Base-by-base conservation (phyloP, 2,329 filamentous ascomycete species). In the Neonectria ditissima region DNA sequence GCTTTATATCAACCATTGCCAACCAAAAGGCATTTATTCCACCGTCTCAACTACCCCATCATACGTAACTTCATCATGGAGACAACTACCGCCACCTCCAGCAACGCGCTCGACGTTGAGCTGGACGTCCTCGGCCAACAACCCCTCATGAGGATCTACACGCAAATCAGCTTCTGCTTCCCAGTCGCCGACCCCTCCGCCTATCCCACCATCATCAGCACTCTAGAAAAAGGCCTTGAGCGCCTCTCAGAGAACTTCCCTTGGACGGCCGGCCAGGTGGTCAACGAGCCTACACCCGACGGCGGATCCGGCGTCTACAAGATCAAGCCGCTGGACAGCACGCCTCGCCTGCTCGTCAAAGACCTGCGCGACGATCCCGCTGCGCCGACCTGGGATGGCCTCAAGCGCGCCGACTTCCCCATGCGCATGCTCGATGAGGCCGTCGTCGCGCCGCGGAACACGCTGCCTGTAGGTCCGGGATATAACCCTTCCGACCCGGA, bases 361-460 rank as follows among this genome's bases (percentile, higher is more conserved):
- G 81, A 87, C 62, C 70, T 81, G n/a, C 73, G 77, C 13, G 22
- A 75, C 45, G 76, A 81, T 37, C 26, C 72, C 1, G 69, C 70
- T 3, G 69, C 77, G 3, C 78, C 81, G 0, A 78, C 77, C 0
- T 79, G 84, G 73, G 70, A 79, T 2, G 69, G 66, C 0, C 69
- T 86, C 18, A 68, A 73, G 37, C 53, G 71, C 9, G 77, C 79
- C 1, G 66, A 74, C 0, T 86, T 81, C 32, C 84, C 85, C 0
- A 78, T 84, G 59, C 69, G 69, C 30, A 81, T 87, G 80, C 75
- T 88, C 5, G 80, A 84, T 50, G 84, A 84, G 66, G 69, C 70
- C 18, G 39, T 78, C 7, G 67, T 86, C 59, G 79, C 80, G 2
- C 80, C 83, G 0, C 74, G 75, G 18, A 79, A 74, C 7, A 84